Percentiles rank a stretch among this genome's conserved stretches.
phyloP scores from a whole-genome alignment of 2,329 filamentous ascomycete species.

The Ophiostoma fasciatum region DNA sequence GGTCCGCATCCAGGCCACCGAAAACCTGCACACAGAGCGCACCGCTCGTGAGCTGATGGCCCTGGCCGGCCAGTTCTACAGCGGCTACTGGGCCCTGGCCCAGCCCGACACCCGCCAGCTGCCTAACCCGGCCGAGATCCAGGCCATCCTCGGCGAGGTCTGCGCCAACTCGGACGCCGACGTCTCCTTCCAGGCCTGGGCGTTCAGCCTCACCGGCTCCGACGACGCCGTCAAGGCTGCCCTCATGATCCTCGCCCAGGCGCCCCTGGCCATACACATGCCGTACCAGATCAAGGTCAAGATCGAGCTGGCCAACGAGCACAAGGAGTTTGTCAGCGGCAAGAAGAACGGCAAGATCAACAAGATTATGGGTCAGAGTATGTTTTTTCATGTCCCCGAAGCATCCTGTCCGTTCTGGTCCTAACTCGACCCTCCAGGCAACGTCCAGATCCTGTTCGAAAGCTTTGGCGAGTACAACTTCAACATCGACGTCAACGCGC shows the following conservation, averaged over 20 bases:
- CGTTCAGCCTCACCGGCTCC: conserved; percentile 86
- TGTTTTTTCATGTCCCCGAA: no score
- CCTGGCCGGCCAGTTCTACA: conserved; percentile 92
- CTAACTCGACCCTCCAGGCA: conserved; percentile 35
- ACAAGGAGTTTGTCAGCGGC: conserved; percentile 98
- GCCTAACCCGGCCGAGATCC: conserved; percentile 57
- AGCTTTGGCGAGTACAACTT: conserved; percentile 99
- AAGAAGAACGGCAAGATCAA: conserved; percentile 99
- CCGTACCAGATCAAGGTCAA: conserved; percentile 94
- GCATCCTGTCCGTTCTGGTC: no score
- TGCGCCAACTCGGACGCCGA: conserved; percentile 94
- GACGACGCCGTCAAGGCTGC: conserved; percentile 93
- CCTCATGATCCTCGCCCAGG: conserved; percentile 84
- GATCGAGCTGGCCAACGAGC: conserved; percentile 96
- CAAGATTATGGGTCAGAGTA: conserved; percentile 98
- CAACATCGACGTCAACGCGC: conserved; percentile 93
- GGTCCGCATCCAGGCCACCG: conserved; percentile 81
- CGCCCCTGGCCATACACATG: conserved; percentile 73
- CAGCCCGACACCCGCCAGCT: conserved; percentile 51
- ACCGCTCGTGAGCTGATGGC: conserved; percentile 94
- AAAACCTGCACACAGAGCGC: conserved; percentile 86
- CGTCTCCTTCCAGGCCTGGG: conserved; percentile 84
- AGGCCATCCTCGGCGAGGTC: conserved; percentile 86
- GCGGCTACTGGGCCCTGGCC: conserved; percentile 88
- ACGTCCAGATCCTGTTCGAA: conserved; percentile 97